A percentile compares a stretch with the other conserved stretches of the same genome.
Evolutionary conservation across 1,284 basidiomycete genomes (phyloP).

Genomic region (Melampsora larici-populina): DNA sequence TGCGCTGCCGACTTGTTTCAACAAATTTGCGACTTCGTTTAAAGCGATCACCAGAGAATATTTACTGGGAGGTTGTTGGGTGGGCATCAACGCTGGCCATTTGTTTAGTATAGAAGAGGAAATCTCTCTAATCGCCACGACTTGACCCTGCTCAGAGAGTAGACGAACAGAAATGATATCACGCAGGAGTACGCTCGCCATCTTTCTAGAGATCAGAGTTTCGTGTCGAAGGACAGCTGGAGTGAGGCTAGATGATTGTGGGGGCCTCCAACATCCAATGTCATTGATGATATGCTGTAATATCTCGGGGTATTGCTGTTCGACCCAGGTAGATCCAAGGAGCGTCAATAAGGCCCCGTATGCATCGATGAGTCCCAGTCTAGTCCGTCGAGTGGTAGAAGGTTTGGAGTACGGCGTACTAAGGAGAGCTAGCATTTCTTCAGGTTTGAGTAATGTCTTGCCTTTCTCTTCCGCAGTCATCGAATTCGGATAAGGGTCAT

Average conservation of each 20-base stretch:
- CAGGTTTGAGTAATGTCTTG: conserved; percentile 70
- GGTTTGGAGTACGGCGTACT: conserved; percentile 76
- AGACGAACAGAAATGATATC: conserved; percentile 83
- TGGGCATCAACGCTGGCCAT: conserved; percentile 89
- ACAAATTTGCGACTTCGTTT: conserved; percentile 75
- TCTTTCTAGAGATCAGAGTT: conserved; percentile 66
- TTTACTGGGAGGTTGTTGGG: conserved; percentile 69
- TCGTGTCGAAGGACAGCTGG: conserved; percentile 57
- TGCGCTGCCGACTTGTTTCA: conserved; percentile 86
- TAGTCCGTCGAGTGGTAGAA: conserved; percentile 62
- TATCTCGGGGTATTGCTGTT: conserved; percentile 75
- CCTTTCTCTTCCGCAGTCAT: conserved; percentile 61
- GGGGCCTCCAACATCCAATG: conserved; percentile 56
- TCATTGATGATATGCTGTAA: conserved; percentile 70
- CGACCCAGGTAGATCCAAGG: conserved; percentile 75
- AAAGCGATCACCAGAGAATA: conserved; percentile 72
- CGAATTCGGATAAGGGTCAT: conserved; percentile 58
- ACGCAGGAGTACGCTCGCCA: conserved; percentile 72
- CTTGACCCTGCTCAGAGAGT: conserved; percentile 88
- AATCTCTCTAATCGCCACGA: conserved; percentile 81
- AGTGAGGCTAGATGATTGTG: conserved; percentile 46
- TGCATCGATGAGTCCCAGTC: conserved; percentile 82
- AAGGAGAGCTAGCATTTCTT: conserved; percentile 77
- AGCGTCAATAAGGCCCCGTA: conserved; percentile 74
- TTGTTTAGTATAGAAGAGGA: conserved; percentile 75